Conservation (phyloP, 2,329 filamentous ascomycete species). For the Acarospora socialis region DNA sequence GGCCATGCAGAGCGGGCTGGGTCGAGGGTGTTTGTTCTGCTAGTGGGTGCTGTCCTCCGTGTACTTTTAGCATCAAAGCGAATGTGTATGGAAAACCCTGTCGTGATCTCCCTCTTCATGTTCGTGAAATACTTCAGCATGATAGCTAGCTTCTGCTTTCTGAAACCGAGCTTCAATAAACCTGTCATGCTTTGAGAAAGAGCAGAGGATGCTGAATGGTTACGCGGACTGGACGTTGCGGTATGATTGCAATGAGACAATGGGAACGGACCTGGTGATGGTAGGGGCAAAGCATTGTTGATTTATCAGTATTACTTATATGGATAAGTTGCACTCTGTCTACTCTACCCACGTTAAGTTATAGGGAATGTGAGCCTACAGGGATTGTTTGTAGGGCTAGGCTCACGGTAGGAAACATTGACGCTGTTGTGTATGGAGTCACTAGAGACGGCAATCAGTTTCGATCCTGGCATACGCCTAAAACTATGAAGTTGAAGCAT, state of each 20-base stretch:
- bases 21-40: no score
- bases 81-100: no score
- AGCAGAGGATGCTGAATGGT: constrained; percentile 5
- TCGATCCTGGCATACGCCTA: constrained; percentile 6
- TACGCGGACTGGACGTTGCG: constrained; percentile 6
- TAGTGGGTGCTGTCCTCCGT: no score
- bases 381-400: constrained; percentile 6
- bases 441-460: constrained; percentile 7
- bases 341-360: no score
- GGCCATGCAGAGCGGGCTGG: no score
- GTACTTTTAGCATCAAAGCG: no score
- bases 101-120: no score
- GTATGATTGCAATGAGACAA: constrained; percentile 3
- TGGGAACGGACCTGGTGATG: constrained; percentile 1
- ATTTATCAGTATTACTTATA: constrained; percentile 3
- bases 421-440: constrained; percentile 8
- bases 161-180: constrained; percentile 5
- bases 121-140: no score
- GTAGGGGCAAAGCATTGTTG: constrained; percentile 5
- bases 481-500: no score
- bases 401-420: constrained; percentile 3
- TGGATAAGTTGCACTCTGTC: constrained; percentile 4
- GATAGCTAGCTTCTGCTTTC: constrained; percentile 5
- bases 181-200: constrained; percentile 5
- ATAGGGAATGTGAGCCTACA: no score